Conservation (phyloP, 2,329 filamentous ascomycete species). For the Epichloe typhina region DNA sequence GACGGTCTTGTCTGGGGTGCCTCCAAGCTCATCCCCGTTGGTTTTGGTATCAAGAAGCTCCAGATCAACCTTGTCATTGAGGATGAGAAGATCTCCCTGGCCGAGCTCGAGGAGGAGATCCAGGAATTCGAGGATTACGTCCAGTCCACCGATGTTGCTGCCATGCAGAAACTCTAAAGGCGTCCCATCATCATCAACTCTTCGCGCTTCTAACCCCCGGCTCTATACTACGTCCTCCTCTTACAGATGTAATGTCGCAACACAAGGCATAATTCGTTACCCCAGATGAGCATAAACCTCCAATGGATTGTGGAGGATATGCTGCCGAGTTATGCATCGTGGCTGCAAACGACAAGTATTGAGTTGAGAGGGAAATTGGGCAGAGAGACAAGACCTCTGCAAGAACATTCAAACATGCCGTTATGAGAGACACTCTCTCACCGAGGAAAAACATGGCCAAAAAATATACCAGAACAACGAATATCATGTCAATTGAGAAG, state of each 20-base stretch:
- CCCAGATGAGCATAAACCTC: background rate
- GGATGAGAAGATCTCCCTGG: slow-evolving; percentile 85
- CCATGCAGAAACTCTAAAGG: slow-evolving; percentile 83
- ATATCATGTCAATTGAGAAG: background rate
- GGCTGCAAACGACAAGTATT: background rate
- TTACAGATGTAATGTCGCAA: background rate
- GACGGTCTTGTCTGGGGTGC: slow-evolving; percentile 95
- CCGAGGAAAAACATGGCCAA: background rate
- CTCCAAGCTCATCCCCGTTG: slow-evolving; percentile 77
- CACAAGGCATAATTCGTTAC: background rate
- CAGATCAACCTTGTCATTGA: slow-evolving; percentile 97
- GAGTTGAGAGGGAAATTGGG: background rate
- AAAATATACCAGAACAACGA: background rate
- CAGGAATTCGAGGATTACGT: slow-evolving; percentile 80
- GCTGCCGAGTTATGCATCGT: background rate
- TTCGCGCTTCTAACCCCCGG: background rate
- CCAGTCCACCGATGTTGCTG: slow-evolving; percentile 82
- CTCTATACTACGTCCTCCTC: background rate
- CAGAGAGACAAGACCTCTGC: background rate
- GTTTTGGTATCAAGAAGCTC: slow-evolving; percentile 98
- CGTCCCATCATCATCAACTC: background rate
- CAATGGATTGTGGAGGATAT: background rate
- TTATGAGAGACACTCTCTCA: background rate
- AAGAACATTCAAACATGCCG: background rate
- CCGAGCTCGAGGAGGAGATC: slow-evolving; percentile 80